A percentile compares a stretch with the other conserved stretches of the same genome.
Evolutionary conservation across 306 rosid genomes (phyloP).

Genomic region (Quercus alba): DNA sequence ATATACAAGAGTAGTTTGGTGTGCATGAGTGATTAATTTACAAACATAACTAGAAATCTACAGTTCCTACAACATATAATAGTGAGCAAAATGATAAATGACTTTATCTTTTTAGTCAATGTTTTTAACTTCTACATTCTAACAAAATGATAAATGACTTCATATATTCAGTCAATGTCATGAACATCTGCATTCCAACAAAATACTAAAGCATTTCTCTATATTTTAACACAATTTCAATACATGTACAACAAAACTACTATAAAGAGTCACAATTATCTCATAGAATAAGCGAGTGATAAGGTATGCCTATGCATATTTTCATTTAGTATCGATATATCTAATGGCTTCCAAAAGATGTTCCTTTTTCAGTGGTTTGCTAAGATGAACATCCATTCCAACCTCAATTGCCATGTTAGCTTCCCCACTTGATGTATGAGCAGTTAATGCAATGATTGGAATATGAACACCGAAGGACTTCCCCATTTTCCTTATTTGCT

Average conservation of each 20-base stretch:
- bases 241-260: not conserved
- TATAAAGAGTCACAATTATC: not conserved
- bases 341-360: conserved; percentile 43
- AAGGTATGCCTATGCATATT: not conserved
- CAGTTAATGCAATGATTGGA: conserved; percentile 76
- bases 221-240: not conserved
- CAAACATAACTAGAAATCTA: too few relatives aligned
- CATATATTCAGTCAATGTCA: not conserved
- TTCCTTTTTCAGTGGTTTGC: conserved; percentile 45
- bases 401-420: conserved; percentile 31
- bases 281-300: not conserved
- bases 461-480: conserved; percentile 34
- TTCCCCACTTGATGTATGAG: conserved; percentile 37
- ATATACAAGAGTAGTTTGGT: too few relatives aligned
- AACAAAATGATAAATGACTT: too few relatives aligned
- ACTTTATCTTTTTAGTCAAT: too few relatives aligned
- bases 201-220: not conserved
- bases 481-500: conserved; percentile 53
- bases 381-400: conserved; percentile 63
- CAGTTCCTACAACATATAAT: too few relatives aligned
- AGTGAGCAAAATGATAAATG: not conserved
- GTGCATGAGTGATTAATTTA: too few relatives aligned
- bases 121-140: too few relatives aligned
- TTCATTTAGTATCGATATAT: conserved; percentile 19
- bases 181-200: not conserved